phyloP scores from a whole-genome alignment of 2,329 filamentous ascomycete genomes.

The Apiospora pterosperma region DNA sequence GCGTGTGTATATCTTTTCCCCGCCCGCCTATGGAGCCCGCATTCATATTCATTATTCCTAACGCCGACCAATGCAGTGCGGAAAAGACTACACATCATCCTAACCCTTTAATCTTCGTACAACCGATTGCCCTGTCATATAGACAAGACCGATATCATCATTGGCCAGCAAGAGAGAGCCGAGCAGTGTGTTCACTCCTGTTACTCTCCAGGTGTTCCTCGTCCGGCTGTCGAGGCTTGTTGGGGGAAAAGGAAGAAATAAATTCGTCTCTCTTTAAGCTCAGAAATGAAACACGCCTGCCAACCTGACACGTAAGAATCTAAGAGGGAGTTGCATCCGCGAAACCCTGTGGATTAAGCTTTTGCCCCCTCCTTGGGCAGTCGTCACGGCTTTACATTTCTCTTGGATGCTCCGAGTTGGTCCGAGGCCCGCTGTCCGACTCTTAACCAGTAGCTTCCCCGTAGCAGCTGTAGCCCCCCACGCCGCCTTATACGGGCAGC shows the following conservation, averaged over 20 bases:
- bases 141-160: background rate
- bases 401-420: too few relatives aligned
- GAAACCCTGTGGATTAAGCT: background rate
- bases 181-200: background rate
- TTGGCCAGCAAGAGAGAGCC: background rate
- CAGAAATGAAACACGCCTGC: background rate
- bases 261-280: background rate
- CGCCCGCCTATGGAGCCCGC: background rate
- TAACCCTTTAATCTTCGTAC: background rate
- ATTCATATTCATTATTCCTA: background rate
- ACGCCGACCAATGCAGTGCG: background rate
- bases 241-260: background rate
- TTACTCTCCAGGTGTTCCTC: background rate
- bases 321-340: background rate
- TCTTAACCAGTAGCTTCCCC: too few relatives aligned
- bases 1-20: background rate
- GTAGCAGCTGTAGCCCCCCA: background rate
- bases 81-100: background rate
- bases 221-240: background rate
- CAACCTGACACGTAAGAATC: background rate
- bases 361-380: background rate
- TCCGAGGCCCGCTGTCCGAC: too few relatives aligned
- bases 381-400: background rate
- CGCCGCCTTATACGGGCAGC: slow-evolving; percentile 64
- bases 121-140: background rate